These are phyloP conservation scores for Cadophora gregata DNA, from an alignment of 2,329 filamentous ascomycete species.

Conservation along the genomic window DNA sequence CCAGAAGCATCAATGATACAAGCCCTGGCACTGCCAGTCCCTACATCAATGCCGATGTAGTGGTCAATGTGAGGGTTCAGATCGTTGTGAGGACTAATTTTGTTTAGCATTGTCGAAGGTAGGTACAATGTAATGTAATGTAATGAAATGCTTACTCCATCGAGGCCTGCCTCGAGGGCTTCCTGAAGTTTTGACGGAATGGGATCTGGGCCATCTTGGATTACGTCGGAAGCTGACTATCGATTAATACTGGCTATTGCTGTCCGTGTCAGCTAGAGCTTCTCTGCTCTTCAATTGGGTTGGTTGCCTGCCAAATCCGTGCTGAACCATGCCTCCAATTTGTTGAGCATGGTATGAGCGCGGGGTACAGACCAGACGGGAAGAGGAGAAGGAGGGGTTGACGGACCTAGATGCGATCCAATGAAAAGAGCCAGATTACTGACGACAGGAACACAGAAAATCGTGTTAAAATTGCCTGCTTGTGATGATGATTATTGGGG, in stretches of 20 bases:
- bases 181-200: slow-evolving; percentile 41
- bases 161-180: slow-evolving; percentile 44
- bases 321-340: slow-evolving; percentile 14
- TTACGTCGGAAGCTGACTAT: slow-evolving; percentile 21
- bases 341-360: slow-evolving; percentile 21
- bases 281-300: slow-evolving; percentile 24
- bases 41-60: slow-evolving; percentile 90
- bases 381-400: slow-evolving; percentile 25
- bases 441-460: background rate
- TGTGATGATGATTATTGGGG: background rate
- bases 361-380: slow-evolving; percentile 19
- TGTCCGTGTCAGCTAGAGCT: slow-evolving; percentile 28
- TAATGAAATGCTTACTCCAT: slow-evolving; percentile 42
- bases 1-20: slow-evolving; percentile 93
- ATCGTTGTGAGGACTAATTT: slow-evolving; percentile 43
- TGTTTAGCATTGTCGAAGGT: slow-evolving; percentile 24
- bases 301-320: slow-evolving; percentile 9
- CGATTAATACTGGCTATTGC: slow-evolving; percentile 15
- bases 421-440: background rate
- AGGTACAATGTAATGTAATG: background rate
- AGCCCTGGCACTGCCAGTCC: slow-evolving; percentile 91
- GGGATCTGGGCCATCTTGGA: slow-evolving; percentile 35
- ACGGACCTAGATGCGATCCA: slow-evolving; percentile 16
- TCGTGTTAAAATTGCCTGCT: background rate
- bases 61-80: slow-evolving; percentile 55